Percentiles rank a stretch among this genome's conserved stretches.
These are phyloP conservation scores for Monilinia aucupariae DNA, from an alignment of 2,329 filamentous ascomycete species.

Conservation along the genomic window DNA sequence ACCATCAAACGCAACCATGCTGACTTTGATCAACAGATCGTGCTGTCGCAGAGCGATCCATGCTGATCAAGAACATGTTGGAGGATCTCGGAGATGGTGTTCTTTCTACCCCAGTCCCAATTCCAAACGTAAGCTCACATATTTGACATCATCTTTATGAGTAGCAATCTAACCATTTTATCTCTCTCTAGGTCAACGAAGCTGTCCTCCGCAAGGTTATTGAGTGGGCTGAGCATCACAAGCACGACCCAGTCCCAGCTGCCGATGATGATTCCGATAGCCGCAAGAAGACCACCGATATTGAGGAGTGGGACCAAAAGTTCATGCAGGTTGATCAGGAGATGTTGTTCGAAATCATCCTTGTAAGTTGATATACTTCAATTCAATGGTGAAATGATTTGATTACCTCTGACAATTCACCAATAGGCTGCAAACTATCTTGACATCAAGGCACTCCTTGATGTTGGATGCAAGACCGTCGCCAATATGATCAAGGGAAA, in stretches of 20 bases:
- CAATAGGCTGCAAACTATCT: conserved; percentile 90
- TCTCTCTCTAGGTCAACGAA: conserved; percentile 67
- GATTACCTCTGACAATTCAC: background rate
- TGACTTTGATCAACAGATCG: conserved; percentile 54
- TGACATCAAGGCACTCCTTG: conserved; percentile 95
- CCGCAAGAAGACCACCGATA: conserved; percentile 97
- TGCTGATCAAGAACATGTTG: conserved; percentile 97
- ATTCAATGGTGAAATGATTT: background rate
- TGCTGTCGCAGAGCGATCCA: conserved; percentile 79
- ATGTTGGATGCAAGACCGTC: conserved; percentile 98
- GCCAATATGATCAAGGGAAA: conserved; percentile 99
- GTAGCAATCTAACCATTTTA: conserved; percentile 13
- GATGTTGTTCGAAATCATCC: conserved; percentile 99
- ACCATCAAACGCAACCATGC: conserved; percentile 2
- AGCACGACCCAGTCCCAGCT: conserved; percentile 73
- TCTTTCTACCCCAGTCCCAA: conserved; percentile 58
- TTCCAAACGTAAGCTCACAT: conserved; percentile 62
- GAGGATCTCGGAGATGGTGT: conserved; percentile 75
- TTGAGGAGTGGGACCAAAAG: conserved; percentile 99
- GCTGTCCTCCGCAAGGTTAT: conserved; percentile 92
- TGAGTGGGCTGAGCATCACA: conserved; percentile 97
- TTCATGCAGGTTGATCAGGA: conserved; percentile 99
- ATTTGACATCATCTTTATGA: background rate
- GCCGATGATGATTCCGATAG: conserved; percentile 88
- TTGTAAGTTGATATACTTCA: conserved; percentile 54